Conservation (phyloP, 495 filamentous ascomycete species). For the Penicillium maclennaniae region DNA sequence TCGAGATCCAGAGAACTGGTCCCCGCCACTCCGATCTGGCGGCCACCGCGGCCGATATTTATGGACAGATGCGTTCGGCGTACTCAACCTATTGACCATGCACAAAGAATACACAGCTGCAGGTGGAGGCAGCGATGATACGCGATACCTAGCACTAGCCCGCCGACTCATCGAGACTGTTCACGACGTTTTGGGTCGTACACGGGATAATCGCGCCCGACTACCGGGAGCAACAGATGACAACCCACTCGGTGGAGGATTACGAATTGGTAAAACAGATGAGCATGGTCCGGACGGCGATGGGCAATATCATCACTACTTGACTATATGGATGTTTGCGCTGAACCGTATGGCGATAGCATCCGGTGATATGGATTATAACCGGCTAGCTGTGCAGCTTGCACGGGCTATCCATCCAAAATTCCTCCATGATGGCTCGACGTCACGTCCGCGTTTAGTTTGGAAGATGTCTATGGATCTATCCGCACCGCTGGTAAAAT, state of each 20-base stretch:
- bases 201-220: constrained; percentile 45
- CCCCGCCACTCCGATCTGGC: constrained; percentile 48
- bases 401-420: constrained; percentile 56
- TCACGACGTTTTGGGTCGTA: constrained; percentile 54
- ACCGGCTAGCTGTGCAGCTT: constrained; percentile 52
- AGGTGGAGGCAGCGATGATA: constrained; percentile 6
- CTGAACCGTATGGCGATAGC: constrained; percentile 57
- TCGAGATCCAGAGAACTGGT: constrained; percentile 33
- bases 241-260: constrained; percentile 55
- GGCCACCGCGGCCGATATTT: constrained; percentile 64
- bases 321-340: constrained; percentile 70
- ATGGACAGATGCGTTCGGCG: constrained; percentile 68
- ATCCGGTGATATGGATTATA: constrained; percentile 47
- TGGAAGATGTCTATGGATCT: constrained; percentile 62
- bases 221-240: constrained; percentile 52
- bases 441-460: constrained; percentile 45
- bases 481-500: constrained; percentile 44
- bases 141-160: constrained; percentile 52
- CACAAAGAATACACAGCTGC: constrained; percentile 34
- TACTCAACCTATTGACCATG: constrained; percentile 63
- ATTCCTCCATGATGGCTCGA: constrained; percentile 46
- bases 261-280: constrained; percentile 60
- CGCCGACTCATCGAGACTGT: constrained; percentile 49
- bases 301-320: constrained; percentile 66
- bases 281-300: constrained; percentile 53